phyloP scores from a whole-genome alignment of 257 asterid genomes.

The Solanum dulcamara region DNA sequence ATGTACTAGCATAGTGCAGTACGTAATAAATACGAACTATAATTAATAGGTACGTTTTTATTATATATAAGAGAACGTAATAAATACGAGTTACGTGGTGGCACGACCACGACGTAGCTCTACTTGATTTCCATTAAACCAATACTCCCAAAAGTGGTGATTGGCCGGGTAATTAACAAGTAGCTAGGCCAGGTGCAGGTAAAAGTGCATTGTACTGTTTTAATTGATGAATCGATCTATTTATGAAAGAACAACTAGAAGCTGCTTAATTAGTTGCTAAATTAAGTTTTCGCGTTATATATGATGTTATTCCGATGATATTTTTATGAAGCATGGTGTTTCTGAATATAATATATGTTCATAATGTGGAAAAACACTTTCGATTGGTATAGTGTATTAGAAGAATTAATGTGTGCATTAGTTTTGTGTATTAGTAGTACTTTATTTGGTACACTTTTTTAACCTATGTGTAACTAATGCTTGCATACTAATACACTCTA shows the following conservation, averaged over 20 bases:
- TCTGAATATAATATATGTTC: no score
- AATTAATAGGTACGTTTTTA: background rate
- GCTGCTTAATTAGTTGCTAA: background rate
- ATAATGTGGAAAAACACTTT: no score
- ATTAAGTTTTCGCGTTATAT: no score
- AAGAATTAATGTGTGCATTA: no score
- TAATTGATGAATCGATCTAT: background rate
- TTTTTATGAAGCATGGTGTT: no score
- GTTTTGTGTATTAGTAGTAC: no score
- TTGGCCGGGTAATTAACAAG: background rate
- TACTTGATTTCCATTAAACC: background rate
- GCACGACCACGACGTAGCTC: background rate
- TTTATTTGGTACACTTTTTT: no score
- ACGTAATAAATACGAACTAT: background rate
- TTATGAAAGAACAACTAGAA: background rate
- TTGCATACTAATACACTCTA: no score
- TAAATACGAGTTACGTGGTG: background rate
- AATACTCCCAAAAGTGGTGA: background rate
- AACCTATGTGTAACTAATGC: no score
- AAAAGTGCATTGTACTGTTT: background rate
- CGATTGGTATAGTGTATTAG: no score
- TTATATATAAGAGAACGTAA: background rate
- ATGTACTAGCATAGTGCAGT: background rate
- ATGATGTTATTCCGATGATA: no score
- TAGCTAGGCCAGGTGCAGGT: background rate